phyloP scores from a whole-genome alignment of 345 rosid genomes.

The Camelina neglecta region DNA sequence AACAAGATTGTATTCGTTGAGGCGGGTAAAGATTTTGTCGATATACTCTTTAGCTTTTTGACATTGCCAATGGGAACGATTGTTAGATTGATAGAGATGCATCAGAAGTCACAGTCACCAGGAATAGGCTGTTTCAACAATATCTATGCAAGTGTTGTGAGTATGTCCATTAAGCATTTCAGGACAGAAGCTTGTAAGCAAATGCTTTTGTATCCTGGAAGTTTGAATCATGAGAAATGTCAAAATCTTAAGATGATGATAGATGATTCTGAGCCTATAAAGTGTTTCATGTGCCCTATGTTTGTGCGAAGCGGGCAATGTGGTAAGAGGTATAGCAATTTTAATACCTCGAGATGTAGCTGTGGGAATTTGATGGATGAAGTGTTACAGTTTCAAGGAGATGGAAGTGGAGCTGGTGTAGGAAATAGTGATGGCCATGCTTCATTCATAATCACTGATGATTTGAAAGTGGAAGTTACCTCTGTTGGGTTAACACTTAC shows the following conservation, averaged over 20 bases:
- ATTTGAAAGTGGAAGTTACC: slow-evolving; percentile 5
- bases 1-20: slow-evolving; percentile 6
- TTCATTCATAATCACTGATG: slow-evolving; percentile 11
- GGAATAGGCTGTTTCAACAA: slow-evolving; percentile 9
- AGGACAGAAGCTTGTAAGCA: slow-evolving; percentile 16
- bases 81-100: not conserved
- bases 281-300: slow-evolving; percentile 10
- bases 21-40: slow-evolving; percentile 13
- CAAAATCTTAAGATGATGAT: not conserved
- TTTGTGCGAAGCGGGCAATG: not conserved
- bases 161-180: slow-evolving; percentile 2
- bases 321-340: not conserved
- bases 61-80: slow-evolving; percentile 2
- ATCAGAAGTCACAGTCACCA: not conserved
- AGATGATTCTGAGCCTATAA: not conserved
- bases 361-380: slow-evolving; percentile 8
- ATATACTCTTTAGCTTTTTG: slow-evolving; percentile 4
- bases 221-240: slow-evolving; percentile 16
- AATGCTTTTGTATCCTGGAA: slow-evolving; percentile 9
- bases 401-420: not conserved
- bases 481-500: not conserved
- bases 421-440: not conserved
- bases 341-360: not conserved
- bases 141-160: not conserved
- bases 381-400: not conserved